Conservation (phyloP, 1,139 yeast genomes). For the Saccharomyces hybrid region DNA sequence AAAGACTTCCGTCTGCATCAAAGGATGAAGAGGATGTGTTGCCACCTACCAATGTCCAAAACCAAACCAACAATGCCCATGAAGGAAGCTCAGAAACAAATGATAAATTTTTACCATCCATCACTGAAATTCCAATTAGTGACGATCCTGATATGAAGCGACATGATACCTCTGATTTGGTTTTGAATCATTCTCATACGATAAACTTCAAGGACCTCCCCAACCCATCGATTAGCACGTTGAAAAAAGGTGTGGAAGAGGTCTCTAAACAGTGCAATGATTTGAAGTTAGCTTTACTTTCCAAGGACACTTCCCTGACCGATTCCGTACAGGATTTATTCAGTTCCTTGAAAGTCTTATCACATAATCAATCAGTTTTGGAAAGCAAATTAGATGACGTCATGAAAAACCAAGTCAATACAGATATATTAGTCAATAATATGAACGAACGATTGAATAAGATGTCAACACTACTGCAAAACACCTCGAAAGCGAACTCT, state of each 20-base stretch:
- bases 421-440: conserved; percentile 30
- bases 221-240: background rate
- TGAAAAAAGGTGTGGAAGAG: conserved; percentile 6
- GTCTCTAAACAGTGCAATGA: conserved; percentile 9
- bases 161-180: background rate
- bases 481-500: conserved; percentile 2
- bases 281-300: conserved; percentile 13
- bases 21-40: background rate
- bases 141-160: background rate
- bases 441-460: conserved; percentile 21
- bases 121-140: background rate
- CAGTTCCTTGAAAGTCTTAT: conserved; percentile 24
- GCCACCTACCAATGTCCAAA: background rate
- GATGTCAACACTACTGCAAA: conserved; percentile 5
- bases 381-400: conserved; percentile 32
- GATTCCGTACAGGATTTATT: conserved; percentile 18
- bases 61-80: background rate
- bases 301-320: conserved; percentile 15
- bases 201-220: background rate
- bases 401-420: conserved; percentile 31
- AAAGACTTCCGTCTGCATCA: background rate
- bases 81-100: background rate
- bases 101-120: background rate
- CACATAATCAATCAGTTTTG: conserved; percentile 30
- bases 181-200: background rate